Evolutionary conservation across 208 protist genomes (phyloP).

Genomic region (Entamoeba nuttalli): DNA sequence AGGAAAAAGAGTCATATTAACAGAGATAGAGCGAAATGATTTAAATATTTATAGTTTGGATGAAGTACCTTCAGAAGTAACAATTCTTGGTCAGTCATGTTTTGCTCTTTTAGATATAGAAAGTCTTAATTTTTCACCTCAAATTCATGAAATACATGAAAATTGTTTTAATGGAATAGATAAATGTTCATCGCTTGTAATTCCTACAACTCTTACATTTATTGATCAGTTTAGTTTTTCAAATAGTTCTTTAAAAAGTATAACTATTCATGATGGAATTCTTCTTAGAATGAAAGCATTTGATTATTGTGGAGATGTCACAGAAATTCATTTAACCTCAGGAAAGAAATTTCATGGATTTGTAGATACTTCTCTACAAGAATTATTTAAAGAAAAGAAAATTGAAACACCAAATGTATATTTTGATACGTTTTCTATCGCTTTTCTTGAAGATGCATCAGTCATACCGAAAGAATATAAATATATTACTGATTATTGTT

Average conservation of each 20-base stretch:
- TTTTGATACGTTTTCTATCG: too few species aligned
- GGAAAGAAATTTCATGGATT: too few species aligned
- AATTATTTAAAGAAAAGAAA: too few species aligned
- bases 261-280: not conserved
- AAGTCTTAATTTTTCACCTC: not conserved
- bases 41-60: not conserved
- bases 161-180: not conserved
- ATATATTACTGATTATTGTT: too few species aligned
- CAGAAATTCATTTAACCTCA: too few species aligned
- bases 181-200: not conserved
- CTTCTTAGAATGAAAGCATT: not conserved
- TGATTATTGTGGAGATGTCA: not conserved
- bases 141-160: not conserved
- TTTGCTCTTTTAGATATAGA: not conserved
- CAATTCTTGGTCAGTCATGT: not conserved
- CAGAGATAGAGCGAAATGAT: not conserved
- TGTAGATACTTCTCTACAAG: too few species aligned
- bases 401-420: too few species aligned
- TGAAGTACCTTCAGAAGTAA: not conserved
- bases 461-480: too few species aligned
- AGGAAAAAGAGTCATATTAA: not conserved
- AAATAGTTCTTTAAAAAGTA: not conserved
- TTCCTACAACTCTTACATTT: not conserved
- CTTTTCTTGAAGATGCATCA: too few species aligned
- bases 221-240: not conserved